Evolutionary conservation across 1,284 basidiomycete genomes (phyloP), one percentile per base, ranked within the genome.

Genomic region (Clitocybe nebularis): DNA sequence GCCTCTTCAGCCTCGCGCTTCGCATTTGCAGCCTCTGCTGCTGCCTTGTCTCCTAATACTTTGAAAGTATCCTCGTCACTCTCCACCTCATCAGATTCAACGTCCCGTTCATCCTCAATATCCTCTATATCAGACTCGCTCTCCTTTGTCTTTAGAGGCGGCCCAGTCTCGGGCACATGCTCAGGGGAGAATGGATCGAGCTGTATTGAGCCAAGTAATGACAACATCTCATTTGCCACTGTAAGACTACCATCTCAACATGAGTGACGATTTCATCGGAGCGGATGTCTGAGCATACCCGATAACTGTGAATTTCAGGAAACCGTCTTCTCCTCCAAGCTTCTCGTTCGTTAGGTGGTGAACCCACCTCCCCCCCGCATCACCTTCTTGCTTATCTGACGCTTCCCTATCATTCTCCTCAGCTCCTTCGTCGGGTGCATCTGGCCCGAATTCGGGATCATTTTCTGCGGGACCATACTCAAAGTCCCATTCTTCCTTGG

Each of bases 151-250:
- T 47, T 55, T 22, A 33, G 17, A 19, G 26, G 40, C 37, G 41
- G 33, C 41, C 37, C 46, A 37, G 34, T 50, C 36, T 53, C 52
- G 3, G 72, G 67, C 11, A 70, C 56, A 56, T 86, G 81, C 23
- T 71, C 71, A 0, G 80, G 74, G 14, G 85, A 86, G 62, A 93
- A 90, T 0, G 94, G 94, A 54, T 94, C 84, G 0, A 70, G 58
- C 46, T 96, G 85, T 48, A 99, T 74, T 1, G 95, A 97, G 7
- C 93, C 95, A 20, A 91, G 78, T 10, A 98, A 70, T 1, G 93
- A 95, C 10, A 99, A 72, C 89, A 97, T 96, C 55, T 95, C 85
- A 58, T 98, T 96, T 29, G 93, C 90, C 36, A 97, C 81, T 5
- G 89, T 95, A 47, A 97, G 62, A 21, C 93, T 96, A 61, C 17